phyloP scores from a whole-genome alignment of 352 stramenopile species.

The Globisporangium camurandrum region DNA sequence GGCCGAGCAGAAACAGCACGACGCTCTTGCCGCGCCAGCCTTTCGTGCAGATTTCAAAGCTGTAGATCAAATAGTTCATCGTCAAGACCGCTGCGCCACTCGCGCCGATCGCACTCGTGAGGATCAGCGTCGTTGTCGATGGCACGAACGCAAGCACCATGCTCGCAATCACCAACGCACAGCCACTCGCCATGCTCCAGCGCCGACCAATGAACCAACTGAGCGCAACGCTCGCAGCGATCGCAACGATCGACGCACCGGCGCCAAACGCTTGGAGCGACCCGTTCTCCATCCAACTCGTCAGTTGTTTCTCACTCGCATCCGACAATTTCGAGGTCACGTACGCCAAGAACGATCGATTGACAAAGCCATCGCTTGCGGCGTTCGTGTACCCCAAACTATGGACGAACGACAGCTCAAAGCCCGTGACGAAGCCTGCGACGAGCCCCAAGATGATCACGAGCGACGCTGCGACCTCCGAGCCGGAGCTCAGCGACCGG shows the following conservation, averaged over 20 bases:
- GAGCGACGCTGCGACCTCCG: slow-evolving; percentile 75
- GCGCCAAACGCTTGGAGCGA: slow-evolving; percentile 53
- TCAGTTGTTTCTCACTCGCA: slow-evolving; percentile 30
- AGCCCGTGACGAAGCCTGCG: slow-evolving; percentile 70
- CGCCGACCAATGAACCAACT: slow-evolving; percentile 54
- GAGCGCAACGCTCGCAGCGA: slow-evolving; percentile 44
- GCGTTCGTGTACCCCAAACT: slow-evolving; percentile 73
- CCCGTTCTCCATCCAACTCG: slow-evolving; percentile 40
- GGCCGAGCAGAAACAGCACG: slow-evolving; percentile 73
- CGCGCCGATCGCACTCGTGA: slow-evolving; percentile 40
- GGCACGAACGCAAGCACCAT: slow-evolving; percentile 55
- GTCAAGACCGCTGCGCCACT: slow-evolving; percentile 55
- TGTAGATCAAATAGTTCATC: slow-evolving; percentile 77
- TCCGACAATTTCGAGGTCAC: slow-evolving; percentile 26
- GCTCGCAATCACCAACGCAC: slow-evolving; percentile 36
- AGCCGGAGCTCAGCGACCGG: slow-evolving; percentile 61
- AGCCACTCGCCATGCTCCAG: slow-evolving; percentile 49
- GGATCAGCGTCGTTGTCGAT: slow-evolving; percentile 41
- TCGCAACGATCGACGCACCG: slow-evolving; percentile 35
- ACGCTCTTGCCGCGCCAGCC: slow-evolving; percentile 83
- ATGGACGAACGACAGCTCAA: slow-evolving; percentile 61
- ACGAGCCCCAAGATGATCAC: slow-evolving; percentile 71
- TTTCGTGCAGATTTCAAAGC: slow-evolving; percentile 83
- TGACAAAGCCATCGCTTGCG: slow-evolving; percentile 62
- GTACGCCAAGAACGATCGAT: slow-evolving; percentile 71